Evolutionary conservation across 2,329 filamentous ascomycete species (phyloP), one percentile per base, ranked within the genome.

Genomic region (Monosporascus sp.): DNA sequence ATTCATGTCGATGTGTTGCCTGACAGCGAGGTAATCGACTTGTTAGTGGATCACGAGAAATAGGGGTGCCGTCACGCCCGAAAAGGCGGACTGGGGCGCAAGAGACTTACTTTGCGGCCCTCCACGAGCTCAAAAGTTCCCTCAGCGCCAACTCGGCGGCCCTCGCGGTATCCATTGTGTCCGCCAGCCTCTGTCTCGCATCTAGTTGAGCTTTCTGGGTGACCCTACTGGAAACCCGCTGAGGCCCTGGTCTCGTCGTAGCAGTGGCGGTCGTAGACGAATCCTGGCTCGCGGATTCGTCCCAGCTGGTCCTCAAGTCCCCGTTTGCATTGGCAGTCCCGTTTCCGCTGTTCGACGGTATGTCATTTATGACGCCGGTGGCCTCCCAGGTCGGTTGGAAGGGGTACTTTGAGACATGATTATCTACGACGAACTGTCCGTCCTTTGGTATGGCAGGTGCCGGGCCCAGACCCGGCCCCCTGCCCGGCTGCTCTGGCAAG

Each of bases 71-170:
- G 22, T 19, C 19, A 19, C 2, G 19, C 40, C n/a, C n/a, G 3
- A 3, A 20, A 16, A 43, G n/a, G 22, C 5, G 2, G 19, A 20
- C 11, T 43, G 11, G 19, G 54, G 52, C 51, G 36, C 4, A 19
- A 22, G n/a, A 8, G 4, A 72, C 84, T 63, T 78, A 92, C 90
- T 87, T 91, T 59, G 92, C 91, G 58, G 91, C 90, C 66, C 88
- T 85, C 69, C 92, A 82, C 56, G 88, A 92, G 64, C 87, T 85
- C 52, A 96, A 73, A 45, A 97, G 76, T 73, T 97, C 93, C 57
- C 89, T 79, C 61, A 97, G 72, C 7, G 93, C 91, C 67, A 97
- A 73, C 72, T 96, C 91, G 22, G 92, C 85, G 5, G 92, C 92
- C 59, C 84, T 83, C 20, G 87, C 87, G n/a, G 84, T 91, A 67